Conservation (phyloP, 805 yeast genomes). For the Sungouiozyma ichnusensis region DNA sequence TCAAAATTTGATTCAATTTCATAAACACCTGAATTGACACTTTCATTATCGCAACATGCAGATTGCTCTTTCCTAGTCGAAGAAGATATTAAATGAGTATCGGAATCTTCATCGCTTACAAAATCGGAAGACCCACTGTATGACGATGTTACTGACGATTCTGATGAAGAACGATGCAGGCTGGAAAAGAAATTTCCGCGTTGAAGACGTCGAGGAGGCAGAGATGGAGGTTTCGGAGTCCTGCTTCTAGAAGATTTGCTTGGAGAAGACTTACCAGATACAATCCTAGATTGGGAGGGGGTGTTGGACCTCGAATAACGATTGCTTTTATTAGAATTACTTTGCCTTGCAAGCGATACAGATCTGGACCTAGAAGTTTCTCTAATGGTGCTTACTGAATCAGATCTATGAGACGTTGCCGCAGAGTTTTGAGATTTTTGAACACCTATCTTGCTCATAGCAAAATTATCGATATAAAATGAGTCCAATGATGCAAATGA, state of each 20-base stretch:
- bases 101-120: background rate
- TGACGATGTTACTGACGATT: background rate
- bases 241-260: constrained; percentile 6
- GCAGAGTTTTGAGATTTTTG: background rate
- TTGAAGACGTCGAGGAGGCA: constrained; percentile 3
- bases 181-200: constrained; percentile 5
- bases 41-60: background rate
- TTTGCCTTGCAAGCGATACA: background rate
- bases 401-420: background rate
- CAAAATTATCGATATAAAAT: constrained; percentile 48
- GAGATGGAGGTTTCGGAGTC: background rate
- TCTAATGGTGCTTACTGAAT: background rate
- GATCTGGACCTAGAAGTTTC: background rate
- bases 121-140: background rate
- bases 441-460: constrained; percentile 18
- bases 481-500: constrained; percentile 69
- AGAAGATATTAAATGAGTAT: too few species aligned
- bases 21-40: background rate
- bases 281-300: constrained; percentile 1
- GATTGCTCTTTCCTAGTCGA: background rate
- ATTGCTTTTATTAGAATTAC: background rate
- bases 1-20: background rate
- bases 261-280: constrained; percentile 4
- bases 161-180: constrained; percentile 4
- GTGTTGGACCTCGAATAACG: background rate